Evolutionary conservation across 1,284 basidiomycete genomes (phyloP), one percentile per base, ranked within the genome.

Genomic region (Fomitopsis palustris): DNA sequence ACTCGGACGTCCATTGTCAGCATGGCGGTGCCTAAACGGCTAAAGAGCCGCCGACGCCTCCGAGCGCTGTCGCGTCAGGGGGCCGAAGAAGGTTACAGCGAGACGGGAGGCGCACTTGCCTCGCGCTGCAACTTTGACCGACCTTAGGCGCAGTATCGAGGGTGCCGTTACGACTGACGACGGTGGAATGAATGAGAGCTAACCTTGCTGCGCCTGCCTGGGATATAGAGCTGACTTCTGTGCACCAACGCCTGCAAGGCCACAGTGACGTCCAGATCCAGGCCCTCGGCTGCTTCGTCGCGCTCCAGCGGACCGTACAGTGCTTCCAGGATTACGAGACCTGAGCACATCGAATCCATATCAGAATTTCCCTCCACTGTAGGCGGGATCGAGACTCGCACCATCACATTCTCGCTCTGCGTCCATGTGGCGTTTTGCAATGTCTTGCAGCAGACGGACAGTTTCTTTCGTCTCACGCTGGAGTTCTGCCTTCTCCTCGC

Each of bases 221-320:
- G 87, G 62, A 97, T 88, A 69, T 87, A 84, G 53, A 97, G 71
- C 70, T 93, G 90, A 52, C 88, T 88, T 63, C 88, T 82, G 63
- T 84, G 81, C 49, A 96, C 90, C 17, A 96, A 78, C 25, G 92
- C 87, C 76, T 96, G 94, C 29, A 96, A 69, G 3, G 95, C 84
- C 33, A 91, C 77, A 19, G 87, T 90, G 39, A 95, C 92, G 72
- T 95, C 87, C 63, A 93, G 81, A 49, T 80, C 75, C 27, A 90
- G 76, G 55, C 82, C 83, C 58, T 76, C 72, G 4, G 77, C 75
- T 59, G 77, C 78, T 54, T 79, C 79, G 63, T 83, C 80, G 53
- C 78, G 77, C 62, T 84, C 81, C 33, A 74, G 70, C 47, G 80
- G 77, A 43, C 88, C 86, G 71, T 94, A 95, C 39, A 75, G 79